These are phyloP conservation scores for Acer campestre DNA, from an alignment of 345 rosid genomes.

Conservation along the genomic window DNA sequence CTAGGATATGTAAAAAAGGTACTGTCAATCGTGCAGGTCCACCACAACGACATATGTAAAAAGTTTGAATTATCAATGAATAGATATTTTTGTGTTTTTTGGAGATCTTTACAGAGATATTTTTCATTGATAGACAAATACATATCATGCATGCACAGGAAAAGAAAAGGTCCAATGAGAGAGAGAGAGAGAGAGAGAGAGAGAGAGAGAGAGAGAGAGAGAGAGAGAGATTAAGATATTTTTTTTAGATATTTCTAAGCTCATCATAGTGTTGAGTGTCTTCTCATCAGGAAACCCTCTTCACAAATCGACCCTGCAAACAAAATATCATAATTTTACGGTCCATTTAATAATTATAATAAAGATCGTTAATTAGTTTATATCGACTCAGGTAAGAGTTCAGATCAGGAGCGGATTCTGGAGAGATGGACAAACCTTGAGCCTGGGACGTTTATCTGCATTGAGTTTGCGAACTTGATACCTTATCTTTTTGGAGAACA, in stretches of 20 bases:
- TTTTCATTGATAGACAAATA: background rate
- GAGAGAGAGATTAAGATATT: background rate
- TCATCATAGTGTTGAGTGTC: background rate
- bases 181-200: background rate
- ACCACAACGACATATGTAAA: background rate
- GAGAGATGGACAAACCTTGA: constrained; percentile 45
- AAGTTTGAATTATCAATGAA: constrained; percentile 2
- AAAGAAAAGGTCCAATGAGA: background rate
- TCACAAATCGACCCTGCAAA: constrained; percentile 68
- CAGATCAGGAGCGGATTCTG: no score
- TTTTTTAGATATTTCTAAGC: constrained; percentile 28
- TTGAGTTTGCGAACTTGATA: constrained; percentile 79
- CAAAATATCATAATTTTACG: background rate
- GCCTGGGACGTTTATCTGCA: constrained; percentile 79
- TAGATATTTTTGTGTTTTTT: constrained; percentile 5
- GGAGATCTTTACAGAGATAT: background rate
- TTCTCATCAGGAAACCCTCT: constrained; percentile 32
- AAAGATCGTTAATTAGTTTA: no score
- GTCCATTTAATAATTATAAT: background rate
- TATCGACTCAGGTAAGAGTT: no score
- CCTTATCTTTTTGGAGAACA: constrained; percentile 83
- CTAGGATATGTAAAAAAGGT: background rate
- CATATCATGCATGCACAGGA: background rate
- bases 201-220: background rate
- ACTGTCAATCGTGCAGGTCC: constrained; percentile 3